Base-by-base conservation (phyloP, 2,329 filamentous ascomycete genomes). In the Sclerotiophoma versabilis region DNA sequence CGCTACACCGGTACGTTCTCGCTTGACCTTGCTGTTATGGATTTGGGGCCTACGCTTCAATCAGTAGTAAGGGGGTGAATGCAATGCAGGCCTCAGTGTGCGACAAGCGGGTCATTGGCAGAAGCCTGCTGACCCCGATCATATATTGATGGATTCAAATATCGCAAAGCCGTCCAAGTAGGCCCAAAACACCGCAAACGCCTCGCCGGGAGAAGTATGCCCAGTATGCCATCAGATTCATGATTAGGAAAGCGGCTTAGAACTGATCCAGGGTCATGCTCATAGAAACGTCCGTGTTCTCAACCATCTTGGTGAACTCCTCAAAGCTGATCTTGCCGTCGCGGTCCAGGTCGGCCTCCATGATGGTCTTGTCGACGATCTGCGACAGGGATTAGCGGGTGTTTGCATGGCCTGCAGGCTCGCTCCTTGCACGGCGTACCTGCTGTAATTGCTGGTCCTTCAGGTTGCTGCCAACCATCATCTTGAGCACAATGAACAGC, bases 321-420 rank as follows among this genome's bases (percentile, higher is more conserved):
- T 98, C 92, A 71, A 99, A 99, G 81, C 92, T 96, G 76, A 99
- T 98, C 84, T 96, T 96, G 71, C 95, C 95, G 76, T 99, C 95
- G 58, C 88, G 87, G 78, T 99, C 95, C 66, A 93, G 84, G 77
- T 99, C 95, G 42, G 95, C 95, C 81, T 99, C 95, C 95, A 98
- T 98, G 76, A 99, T 98, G 56, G 95, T 99, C 87, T 99, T 99
- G 82, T 99, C 95, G 66, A 99, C 95, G 75, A 99, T 99, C 86
- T 50, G 47, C 25, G 25, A 20, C 14, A 37, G 23, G 38, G 23
- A n/a, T 50, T 43, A 50, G 38, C 30, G 2, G 29, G 10, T 12
- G 19, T 25, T 25, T 34, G 27, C 3, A 14, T 19, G 2, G 2
- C 12, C 19, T 4, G 5, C 23, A 30, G 10, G 10, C 9, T 15